Evolutionary conservation across 2,329 filamentous ascomycete genomes (phyloP).

Genomic region (Coniochaeta ligniaria): DNA sequence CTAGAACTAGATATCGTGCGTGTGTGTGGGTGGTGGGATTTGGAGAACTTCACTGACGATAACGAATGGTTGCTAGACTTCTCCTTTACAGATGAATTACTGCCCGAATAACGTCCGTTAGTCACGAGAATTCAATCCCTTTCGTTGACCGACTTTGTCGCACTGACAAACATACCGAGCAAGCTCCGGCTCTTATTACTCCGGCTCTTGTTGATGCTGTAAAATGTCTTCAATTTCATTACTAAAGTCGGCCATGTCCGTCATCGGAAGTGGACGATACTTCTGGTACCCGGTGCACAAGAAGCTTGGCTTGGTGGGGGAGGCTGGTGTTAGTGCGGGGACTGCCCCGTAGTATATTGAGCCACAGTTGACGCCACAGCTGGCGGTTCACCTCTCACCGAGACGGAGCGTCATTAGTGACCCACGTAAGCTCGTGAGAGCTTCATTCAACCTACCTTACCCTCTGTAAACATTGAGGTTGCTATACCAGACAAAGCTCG

Average conservation of each 20-base stretch:
- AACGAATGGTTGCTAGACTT: neutral
- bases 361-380: neutral
- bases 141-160: neutral
- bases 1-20: neutral
- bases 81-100: neutral
- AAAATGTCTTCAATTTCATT: neutral
- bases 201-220: neutral
- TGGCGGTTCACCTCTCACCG: neutral
- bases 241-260: neutral
- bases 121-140: neutral
- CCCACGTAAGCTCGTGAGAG: conserved; percentile 2
- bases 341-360: neutral
- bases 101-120: neutral
- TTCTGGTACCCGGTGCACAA: neutral
- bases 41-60: neutral
- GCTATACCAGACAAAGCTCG: neutral
- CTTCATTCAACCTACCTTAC: neutral
- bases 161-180: neutral
- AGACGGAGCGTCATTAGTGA: neutral
- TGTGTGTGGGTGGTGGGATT: neutral
- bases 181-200: neutral
- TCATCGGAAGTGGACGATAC: neutral
- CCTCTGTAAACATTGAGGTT: neutral
- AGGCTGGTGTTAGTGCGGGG: neutral
- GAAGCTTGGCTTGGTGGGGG: neutral